Evolutionary conservation across 208 protist genomes (phyloP).

Genomic region (Trypanosoma platydactyli): DNA sequence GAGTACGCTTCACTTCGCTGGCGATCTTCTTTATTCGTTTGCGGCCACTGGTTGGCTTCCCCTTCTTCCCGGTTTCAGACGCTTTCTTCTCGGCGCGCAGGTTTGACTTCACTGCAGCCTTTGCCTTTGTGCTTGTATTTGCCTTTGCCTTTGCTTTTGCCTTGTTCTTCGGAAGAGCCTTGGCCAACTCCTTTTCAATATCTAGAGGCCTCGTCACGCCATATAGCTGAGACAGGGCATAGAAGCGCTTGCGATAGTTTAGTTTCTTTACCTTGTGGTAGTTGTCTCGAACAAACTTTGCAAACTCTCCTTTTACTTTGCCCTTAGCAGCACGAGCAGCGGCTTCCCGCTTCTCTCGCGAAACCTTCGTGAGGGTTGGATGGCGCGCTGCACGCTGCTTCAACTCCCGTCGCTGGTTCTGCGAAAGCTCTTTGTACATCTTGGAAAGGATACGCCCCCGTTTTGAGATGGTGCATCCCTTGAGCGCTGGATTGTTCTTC

Average conservation of each 20-base stretch:
- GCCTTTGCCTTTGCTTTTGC: constrained; percentile 18
- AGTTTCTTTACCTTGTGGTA: constrained; percentile 69
- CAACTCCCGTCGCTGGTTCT: constrained; percentile 54
- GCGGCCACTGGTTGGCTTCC: constrained; percentile 8
- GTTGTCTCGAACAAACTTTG: constrained; percentile 75
- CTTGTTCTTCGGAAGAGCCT: constrained; percentile 20
- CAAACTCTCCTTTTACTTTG: constrained; percentile 44
- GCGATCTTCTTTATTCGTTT: constrained; percentile 13
- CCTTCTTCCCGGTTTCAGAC: constrained; percentile 27
- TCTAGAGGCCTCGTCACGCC: constrained; percentile 73
- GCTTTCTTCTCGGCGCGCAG: constrained; percentile 25
- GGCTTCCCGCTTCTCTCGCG: constrained; percentile 16
- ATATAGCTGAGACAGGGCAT: constrained; percentile 78
- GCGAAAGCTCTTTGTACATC: constrained; percentile 81
- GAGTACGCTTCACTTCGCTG: background rate
- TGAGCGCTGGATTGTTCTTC: constrained; percentile 76
- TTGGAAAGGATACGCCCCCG: constrained; percentile 70
- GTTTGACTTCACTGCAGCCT: constrained; percentile 11
- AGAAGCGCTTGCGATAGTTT: constrained; percentile 66
- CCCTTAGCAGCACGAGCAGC: constrained; percentile 1
- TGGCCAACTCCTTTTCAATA: constrained; percentile 55
- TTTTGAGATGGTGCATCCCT: constrained; percentile 63
- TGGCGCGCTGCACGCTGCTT: constrained; percentile 61
- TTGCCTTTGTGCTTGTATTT: constrained; percentile 14
- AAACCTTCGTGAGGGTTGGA: constrained; percentile 49